Evolutionary conservation across 2,329 filamentous ascomycete species (phyloP).

Genomic region (Plectosphaerella cucumerina): DNA sequence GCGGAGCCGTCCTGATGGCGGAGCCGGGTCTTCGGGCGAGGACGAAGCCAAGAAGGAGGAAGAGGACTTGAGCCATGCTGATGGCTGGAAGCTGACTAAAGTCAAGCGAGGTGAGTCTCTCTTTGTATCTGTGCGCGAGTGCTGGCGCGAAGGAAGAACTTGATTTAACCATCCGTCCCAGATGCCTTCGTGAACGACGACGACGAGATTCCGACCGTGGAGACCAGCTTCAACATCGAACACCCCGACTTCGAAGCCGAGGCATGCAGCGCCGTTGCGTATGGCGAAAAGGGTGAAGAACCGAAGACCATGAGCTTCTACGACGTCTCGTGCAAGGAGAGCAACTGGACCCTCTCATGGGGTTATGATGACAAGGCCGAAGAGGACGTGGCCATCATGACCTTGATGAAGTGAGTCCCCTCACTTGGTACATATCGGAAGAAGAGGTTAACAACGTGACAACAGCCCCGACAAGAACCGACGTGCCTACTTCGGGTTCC

Average conservation of each 20-base stretch:
- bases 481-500: conserved; percentile 9
- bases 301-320: conserved; percentile 19
- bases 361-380: conserved; percentile 19
- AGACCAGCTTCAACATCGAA: background rate
- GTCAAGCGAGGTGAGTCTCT: conserved; percentile 7
- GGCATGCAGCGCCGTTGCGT: conserved; percentile 11
- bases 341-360: conserved; percentile 25
- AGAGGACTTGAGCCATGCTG: conserved; percentile 1
- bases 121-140: too few species aligned
- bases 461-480: conserved; percentile 1
- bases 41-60: background rate
- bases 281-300: conserved; percentile 5
- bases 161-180: background rate
- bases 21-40: too few species aligned
- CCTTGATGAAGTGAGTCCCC: conserved; percentile 22
- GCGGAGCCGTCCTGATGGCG: background rate
- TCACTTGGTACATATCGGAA: background rate
- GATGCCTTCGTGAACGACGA: background rate
- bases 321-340: conserved; percentile 15
- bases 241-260: conserved; percentile 2
- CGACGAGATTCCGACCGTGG: background rate
- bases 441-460: background rate
- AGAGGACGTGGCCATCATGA: conserved; percentile 23
- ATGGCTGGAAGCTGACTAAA: conserved; percentile 9
- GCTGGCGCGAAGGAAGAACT: background rate